These are phyloP conservation scores for Nitzschia palea DNA, from an alignment of 108 stramenopile species.

Conservation along the genomic window DNA sequence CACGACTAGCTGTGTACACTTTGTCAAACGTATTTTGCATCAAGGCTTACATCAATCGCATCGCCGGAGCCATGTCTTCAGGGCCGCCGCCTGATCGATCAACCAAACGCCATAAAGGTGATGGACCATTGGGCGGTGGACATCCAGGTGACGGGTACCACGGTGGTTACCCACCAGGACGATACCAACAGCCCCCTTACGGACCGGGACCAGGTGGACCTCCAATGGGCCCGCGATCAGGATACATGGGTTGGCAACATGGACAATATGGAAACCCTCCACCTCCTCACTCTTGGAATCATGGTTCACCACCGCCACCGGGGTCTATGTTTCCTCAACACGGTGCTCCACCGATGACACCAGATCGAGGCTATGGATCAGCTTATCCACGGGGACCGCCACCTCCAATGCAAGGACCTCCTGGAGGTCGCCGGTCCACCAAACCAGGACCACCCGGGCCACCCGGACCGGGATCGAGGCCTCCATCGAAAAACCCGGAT, in stretches of 20 bases:
- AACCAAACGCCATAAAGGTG: conserved; percentile 28
- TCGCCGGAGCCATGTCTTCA: conserved; percentile 16
- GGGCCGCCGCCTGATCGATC: conserved; percentile 20
- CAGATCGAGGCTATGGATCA: conserved; percentile 32
- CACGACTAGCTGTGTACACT: too few relatives aligned
- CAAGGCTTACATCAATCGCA: too few relatives aligned
- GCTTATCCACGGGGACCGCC: conserved; percentile 29
- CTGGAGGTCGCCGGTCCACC: conserved; percentile 6
- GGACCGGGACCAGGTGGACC: conserved; percentile 28
- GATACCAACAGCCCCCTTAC: conserved; percentile 37
- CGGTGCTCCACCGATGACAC: conserved; percentile 38
- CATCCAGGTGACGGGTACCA: conserved; percentile 40
- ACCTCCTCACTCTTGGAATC: conserved; percentile 29
- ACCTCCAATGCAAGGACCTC: conserved; percentile 23
- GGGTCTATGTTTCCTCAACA: conserved; percentile 28
- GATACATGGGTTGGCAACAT: conserved; percentile 28
- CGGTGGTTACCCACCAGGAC: conserved; percentile 28
- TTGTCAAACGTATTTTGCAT: too few relatives aligned
- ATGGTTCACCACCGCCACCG: conserved; percentile 30
- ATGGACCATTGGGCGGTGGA: conserved; percentile 29
- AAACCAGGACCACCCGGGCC: neutral
- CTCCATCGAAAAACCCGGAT: conserved; percentile 17
- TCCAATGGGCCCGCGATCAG: conserved; percentile 29
- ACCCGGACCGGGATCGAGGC: conserved; percentile 1
- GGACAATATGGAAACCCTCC: conserved; percentile 32